Evolutionary conservation across 805 yeast species (phyloP).

Genomic region (Candida boidinii): DNA sequence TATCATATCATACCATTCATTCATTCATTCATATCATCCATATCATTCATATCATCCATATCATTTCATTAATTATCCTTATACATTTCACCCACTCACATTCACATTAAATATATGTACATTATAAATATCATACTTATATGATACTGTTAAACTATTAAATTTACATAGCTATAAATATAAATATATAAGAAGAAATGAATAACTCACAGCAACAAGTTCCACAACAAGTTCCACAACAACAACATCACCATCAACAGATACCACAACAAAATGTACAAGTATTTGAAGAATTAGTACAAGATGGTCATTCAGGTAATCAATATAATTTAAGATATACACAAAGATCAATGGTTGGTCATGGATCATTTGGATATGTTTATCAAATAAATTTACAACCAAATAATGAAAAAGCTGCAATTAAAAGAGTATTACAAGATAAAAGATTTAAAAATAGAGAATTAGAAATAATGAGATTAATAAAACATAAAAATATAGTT

Average conservation of each 20-base stretch:
- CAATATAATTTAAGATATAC: constrained; percentile 60
- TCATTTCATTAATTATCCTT: too few relatives aligned
- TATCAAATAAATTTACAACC: constrained; percentile 76
- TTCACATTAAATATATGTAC: too few relatives aligned
- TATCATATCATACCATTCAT: too few relatives aligned
- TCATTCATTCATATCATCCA: too few relatives aligned
- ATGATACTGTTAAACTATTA: too few relatives aligned
- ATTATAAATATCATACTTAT: too few relatives aligned
- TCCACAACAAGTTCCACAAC: too few relatives aligned
- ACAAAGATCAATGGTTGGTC: constrained; percentile 89
- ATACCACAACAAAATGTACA: constrained; percentile 5
- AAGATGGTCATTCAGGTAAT: constrained; percentile 65
- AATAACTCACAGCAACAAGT: too few relatives aligned
- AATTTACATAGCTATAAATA: too few relatives aligned
- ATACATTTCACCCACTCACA: too few relatives aligned
- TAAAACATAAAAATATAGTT: constrained; percentile 81
- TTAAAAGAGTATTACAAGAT: constrained; percentile 94
- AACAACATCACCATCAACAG: neutral
- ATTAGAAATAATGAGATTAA: constrained; percentile 86
- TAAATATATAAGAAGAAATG: too few relatives aligned
- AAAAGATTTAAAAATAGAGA: constrained; percentile 91
- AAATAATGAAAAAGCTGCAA: constrained; percentile 75
- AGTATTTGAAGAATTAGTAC: constrained; percentile 52
- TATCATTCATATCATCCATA: too few relatives aligned
- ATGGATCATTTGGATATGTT: constrained; percentile 99